Evolutionary conservation across 768 basidiomycete species (phyloP), one percentile per base, ranked within the genome.

Genomic region (Collybia sordida): DNA sequence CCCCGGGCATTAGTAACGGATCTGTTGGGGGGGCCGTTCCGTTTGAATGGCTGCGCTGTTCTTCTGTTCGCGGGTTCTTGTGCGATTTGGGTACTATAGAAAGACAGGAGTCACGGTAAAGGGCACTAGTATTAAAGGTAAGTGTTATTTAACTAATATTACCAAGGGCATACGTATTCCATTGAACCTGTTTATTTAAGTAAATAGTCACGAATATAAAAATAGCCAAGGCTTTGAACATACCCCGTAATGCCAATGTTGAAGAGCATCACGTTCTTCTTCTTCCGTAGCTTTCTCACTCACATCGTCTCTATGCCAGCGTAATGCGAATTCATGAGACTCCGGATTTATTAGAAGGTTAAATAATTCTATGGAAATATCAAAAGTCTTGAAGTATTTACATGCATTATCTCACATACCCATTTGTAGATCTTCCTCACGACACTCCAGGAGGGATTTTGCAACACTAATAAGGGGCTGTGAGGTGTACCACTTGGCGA

Each of bases 241-340:
- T 71, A 88, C 88, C 1, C 88, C 88, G 58, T 81, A 74, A 44
- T 84, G 80, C 78, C 83, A 86, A 27, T 77, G 65, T 7, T 66
- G 64, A 2, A 92, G 76, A 3, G 82, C 82, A 9, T 66, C 61
- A 1, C 60, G 62, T 57, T 91, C 90, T 54, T 90, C 85, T 11
- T 83, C 80, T 15, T 72, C 63, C 0, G 70, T 76, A 0, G 82
- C 86, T 19, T 72, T 69, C 58, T 82, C 83, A 23, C 65, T 69
- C 4, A 92, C 76, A 63, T 89, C 89, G 53, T 91, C 90, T 2
- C 89, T 78, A 62, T 90, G 90, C 88, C 89, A 90, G 34, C 87
- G 72, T 44, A 90, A 69, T 1, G 88, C 85, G 63, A 90, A 90
- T 40, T 82, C 74, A 51, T 84, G 82, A 4, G 64, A 58, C 8